phyloP scores from a whole-genome alignment of 495 filamentous ascomycete species.

The Aspergillus ostianus region DNA sequence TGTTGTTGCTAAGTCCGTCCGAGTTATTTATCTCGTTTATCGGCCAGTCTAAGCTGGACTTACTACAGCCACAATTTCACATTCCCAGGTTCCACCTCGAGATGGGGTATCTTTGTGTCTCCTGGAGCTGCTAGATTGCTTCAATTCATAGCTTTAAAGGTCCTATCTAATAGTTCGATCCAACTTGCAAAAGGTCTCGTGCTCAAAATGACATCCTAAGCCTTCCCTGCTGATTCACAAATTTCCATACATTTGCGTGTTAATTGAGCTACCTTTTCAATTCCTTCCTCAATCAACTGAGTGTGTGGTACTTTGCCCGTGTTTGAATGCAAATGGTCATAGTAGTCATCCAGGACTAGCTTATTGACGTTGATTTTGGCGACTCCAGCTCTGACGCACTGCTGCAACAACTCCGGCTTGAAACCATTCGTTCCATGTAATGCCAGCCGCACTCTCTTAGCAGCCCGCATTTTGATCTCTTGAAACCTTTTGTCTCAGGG shows the following conservation, averaged over 20 bases:
- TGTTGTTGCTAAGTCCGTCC: too few species aligned
- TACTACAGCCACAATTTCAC: too few species aligned
- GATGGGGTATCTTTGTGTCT: too few species aligned
- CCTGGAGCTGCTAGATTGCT: too few species aligned
- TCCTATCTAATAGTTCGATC: too few species aligned
- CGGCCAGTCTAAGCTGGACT: too few species aligned
- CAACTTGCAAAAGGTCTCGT: too few species aligned
- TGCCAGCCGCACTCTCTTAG: constrained; percentile 62
- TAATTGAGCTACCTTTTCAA: constrained; percentile 24
- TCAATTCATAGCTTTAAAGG: too few species aligned
- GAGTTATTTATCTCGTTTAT: too few species aligned
- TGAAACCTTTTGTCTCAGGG: constrained; percentile 42
- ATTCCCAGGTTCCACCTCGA: too few species aligned
- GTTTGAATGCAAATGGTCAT: constrained; percentile 20
- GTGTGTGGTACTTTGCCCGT: constrained; percentile 25
- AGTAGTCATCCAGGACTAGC: constrained; percentile 70
- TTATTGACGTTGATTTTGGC: constrained; percentile 83
- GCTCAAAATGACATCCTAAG: constrained; percentile 3
- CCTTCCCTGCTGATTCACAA: constrained; percentile 24
- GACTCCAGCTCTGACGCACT: constrained; percentile 68
- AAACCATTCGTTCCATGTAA: constrained; percentile 80
- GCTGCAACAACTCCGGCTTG: constrained; percentile 61
- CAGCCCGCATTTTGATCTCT: constrained; percentile 60
- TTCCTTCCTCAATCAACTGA: constrained; percentile 26
- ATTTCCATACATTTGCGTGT: constrained; percentile 26